A percentile compares a stretch with the other conserved stretches of the same genome.
These are phyloP conservation scores for Odontarrhena argentea DNA, from an alignment of 345 rosid genomes.

Conservation along the genomic window DNA sequence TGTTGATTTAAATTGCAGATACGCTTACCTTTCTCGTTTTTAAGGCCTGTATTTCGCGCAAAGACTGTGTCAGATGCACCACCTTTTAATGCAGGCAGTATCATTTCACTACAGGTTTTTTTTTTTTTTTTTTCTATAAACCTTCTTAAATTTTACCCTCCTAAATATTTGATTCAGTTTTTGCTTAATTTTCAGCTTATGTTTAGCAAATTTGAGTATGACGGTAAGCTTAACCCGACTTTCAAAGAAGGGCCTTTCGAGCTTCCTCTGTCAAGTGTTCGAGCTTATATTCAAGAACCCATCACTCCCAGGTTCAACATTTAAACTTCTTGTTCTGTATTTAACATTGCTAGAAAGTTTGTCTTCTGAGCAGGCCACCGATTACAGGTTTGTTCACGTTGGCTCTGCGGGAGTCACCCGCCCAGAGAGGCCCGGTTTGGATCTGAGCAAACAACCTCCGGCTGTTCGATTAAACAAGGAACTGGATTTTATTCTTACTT, in stretches of 20 bases:
- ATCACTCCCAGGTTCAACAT: conserved; percentile 68
- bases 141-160: not conserved
- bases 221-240: conserved; percentile 86
- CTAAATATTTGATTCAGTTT: not conserved
- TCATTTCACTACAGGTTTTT: conserved; percentile 79
- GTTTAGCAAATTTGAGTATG: conserved; percentile 98
- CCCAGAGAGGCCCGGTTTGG: conserved; percentile 94
- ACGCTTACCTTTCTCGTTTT: conserved; percentile 70
- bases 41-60: conserved; percentile 91
- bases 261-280: conserved; percentile 72
- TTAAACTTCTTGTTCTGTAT: not conserved
- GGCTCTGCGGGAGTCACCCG: conserved; percentile 94
- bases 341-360: not conserved
- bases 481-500: conserved; percentile 78
- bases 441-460: conserved; percentile 91
- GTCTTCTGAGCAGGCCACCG: not conserved
- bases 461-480: conserved; percentile 98
- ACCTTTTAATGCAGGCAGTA: conserved; percentile 68
- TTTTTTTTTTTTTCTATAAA: not conserved
- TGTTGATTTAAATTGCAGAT: conserved; percentile 47
- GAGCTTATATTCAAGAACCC: conserved; percentile 72
- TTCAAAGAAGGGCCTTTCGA: conserved; percentile 84
- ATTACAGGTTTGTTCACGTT: conserved; percentile 84
- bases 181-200: conserved; percentile 65
- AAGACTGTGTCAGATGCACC: conserved; percentile 71